Conservation (phyloP, 495 filamentous ascomycete genomes). For the Geopyxis carbonaria region DNA sequence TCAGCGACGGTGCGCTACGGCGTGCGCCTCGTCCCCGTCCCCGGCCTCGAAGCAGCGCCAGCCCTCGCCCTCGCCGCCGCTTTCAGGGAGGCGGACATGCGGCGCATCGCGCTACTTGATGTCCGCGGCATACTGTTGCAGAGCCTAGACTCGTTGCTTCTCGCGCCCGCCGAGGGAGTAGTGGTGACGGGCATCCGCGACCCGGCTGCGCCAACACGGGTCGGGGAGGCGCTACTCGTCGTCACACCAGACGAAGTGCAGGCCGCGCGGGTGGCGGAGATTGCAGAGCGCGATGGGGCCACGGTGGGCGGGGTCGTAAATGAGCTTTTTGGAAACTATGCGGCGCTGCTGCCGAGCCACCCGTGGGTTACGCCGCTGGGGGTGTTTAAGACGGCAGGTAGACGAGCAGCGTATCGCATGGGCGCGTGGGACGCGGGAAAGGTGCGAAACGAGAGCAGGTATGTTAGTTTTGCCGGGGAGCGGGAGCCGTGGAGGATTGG, state of each 20-base stretch:
- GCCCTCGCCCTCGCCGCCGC: constrained; percentile 46
- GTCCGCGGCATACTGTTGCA: constrained; percentile 48
- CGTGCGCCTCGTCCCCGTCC: background rate
- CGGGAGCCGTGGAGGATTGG: constrained; percentile 31
- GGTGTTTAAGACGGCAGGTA: constrained; percentile 42
- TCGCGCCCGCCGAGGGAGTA: constrained; percentile 43
- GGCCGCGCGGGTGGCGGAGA: constrained; percentile 45
- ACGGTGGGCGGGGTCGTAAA: too few species aligned
- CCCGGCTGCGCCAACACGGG: constrained; percentile 47
- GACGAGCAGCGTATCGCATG: constrained; percentile 42
- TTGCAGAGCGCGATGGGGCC: too few species aligned
- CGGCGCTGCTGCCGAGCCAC: constrained; percentile 58
- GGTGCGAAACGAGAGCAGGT: constrained; percentile 47
- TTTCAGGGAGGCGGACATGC: constrained; percentile 52
- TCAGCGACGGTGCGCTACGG: constrained; percentile 5
- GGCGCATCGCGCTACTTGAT: constrained; percentile 51
- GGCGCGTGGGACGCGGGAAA: constrained; percentile 47
- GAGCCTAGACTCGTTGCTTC: constrained; percentile 50
- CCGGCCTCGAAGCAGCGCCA: constrained; percentile 43
- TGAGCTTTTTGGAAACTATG: constrained; percentile 44
- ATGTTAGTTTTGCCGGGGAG: constrained; percentile 49
- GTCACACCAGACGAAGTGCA: constrained; percentile 42
- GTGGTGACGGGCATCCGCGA: too few species aligned
- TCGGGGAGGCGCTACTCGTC: constrained; percentile 35
- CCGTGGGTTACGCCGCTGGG: constrained; percentile 51